Conservation (phyloP, 805 yeast genomes). For the Metschnikowia colocasiae region DNA sequence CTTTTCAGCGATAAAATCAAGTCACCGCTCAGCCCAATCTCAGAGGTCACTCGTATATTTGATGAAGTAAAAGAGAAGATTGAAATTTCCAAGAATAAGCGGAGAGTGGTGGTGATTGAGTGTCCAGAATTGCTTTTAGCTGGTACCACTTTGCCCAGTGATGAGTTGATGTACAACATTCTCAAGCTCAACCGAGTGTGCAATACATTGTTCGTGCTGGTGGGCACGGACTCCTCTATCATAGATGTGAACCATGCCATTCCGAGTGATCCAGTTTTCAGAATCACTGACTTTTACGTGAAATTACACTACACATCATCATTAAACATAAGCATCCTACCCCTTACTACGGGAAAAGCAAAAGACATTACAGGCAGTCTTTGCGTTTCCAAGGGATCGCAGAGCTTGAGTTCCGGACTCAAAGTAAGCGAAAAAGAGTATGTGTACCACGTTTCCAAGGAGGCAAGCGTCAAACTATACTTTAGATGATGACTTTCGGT, state of each 20-base stretch:
- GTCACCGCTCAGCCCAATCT: slow-evolving; percentile 19
- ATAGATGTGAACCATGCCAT: slow-evolving; percentile 25
- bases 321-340: slow-evolving; percentile 54
- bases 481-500: slow-evolving; percentile 30
- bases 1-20: slow-evolving; percentile 36
- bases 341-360: slow-evolving; percentile 77
- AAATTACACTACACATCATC: slow-evolving; percentile 50
- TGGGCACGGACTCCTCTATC: slow-evolving; percentile 35
- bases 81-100: slow-evolving; percentile 1
- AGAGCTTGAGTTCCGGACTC: slow-evolving; percentile 21
- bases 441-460: slow-evolving; percentile 56
- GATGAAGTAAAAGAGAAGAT: slow-evolving; percentile 14
- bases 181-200: slow-evolving; percentile 29
- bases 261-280: slow-evolving; percentile 33
- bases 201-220: slow-evolving; percentile 33
- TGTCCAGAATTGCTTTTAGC: slow-evolving; percentile 45
- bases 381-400: slow-evolving; percentile 55
- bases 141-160: slow-evolving; percentile 37
- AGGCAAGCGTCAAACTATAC: slow-evolving; percentile 43
- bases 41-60: slow-evolving; percentile 19
- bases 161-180: slow-evolving; percentile 32
- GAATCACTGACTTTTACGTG: slow-evolving; percentile 45
- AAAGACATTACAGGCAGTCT: slow-evolving; percentile 76
- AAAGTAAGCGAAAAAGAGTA: slow-evolving; percentile 58
- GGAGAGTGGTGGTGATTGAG: slow-evolving; percentile 40